phyloP scores from a whole-genome alignment of 2,329 filamentous ascomycete genomes.

The Scopulariopsis brevicaulis region DNA sequence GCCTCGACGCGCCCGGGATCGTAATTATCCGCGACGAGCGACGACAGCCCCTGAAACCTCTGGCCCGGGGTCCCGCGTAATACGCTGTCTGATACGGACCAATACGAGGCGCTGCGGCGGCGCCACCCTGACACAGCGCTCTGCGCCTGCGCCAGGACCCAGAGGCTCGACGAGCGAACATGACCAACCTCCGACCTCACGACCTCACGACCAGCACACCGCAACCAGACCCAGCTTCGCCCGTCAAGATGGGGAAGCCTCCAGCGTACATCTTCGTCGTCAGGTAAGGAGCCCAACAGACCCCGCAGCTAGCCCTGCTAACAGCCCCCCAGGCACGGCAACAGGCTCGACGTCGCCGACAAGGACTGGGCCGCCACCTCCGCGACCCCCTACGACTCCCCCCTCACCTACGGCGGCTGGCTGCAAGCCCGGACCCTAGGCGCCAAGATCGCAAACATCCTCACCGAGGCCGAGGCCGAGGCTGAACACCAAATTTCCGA shows the following conservation, averaged over 20 bases:
- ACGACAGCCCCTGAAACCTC: neutral
- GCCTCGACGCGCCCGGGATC: neutral
- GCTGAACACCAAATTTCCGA: constrained; percentile 24
- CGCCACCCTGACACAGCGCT: neutral
- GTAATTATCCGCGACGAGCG: neutral
- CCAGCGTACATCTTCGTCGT: constrained; percentile 32
- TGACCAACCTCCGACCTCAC: neutral
- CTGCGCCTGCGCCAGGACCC: neutral
- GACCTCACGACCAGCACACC: neutral
- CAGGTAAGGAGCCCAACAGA: constrained; percentile 15
- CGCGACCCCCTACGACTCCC: constrained; percentile 88
- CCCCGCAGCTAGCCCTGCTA: neutral
- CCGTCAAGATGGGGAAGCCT: constrained; percentile 24
- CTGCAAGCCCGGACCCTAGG: constrained; percentile 75
- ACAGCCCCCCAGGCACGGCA: constrained; percentile 57
- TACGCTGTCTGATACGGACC: neutral
- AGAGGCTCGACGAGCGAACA: neutral
- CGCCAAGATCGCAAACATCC: constrained; percentile 67
- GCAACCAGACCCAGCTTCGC: neutral
- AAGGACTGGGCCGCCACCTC: constrained; percentile 91
- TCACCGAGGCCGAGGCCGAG: constrained; percentile 39
- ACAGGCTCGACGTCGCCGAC: constrained; percentile 87
- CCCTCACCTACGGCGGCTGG: constrained; percentile 91
- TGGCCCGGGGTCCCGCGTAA: neutral
- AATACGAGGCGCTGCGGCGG: neutral